A percentile compares a stretch with the other conserved stretches of the same genome.
Conservation (phyloP, 2,329 filamentous ascomycete species). For the Acrocalymma vagum region DNA sequence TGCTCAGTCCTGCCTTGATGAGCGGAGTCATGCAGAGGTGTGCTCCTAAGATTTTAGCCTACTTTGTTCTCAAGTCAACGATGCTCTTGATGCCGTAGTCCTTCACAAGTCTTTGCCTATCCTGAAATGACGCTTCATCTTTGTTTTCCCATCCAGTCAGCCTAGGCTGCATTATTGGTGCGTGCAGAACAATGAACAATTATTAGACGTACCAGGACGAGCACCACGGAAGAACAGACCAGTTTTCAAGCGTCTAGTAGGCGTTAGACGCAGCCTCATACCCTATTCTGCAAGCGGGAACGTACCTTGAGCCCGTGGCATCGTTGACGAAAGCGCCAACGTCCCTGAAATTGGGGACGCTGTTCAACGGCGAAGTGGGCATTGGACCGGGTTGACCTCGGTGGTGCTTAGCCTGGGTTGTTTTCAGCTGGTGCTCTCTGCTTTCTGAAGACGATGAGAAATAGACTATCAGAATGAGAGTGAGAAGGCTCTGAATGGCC, state of each 20-base stretch:
- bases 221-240: slow-evolving; percentile 44
- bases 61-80: slow-evolving; percentile 82
- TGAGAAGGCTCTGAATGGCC: too few species aligned
- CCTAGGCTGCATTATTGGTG: slow-evolving; percentile 6
- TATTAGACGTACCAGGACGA: slow-evolving; percentile 39
- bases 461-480: too few species aligned
- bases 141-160: too few species aligned
- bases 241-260: slow-evolving; percentile 30
- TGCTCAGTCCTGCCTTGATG: slow-evolving; percentile 80
- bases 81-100: slow-evolving; percentile 74
- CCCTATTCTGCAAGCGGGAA: background rate
- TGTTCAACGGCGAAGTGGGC: slow-evolving; percentile 36
- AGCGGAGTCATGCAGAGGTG: too few species aligned
- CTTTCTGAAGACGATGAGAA: too few species aligned
- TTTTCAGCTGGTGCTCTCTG: too few species aligned
- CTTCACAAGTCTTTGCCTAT: slow-evolving; percentile 67
- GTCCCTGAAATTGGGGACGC: slow-evolving; percentile 48
- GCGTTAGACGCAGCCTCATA: slow-evolving; percentile 10
- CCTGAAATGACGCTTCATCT: slow-evolving; percentile 76
- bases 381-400: slow-evolving; percentile 3
- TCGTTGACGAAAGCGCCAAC: slow-evolving; percentile 41
- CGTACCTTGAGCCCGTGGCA: slow-evolving; percentile 24
- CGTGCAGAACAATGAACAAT: background rate
- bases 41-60: slow-evolving; percentile 25
- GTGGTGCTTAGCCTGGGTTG: slow-evolving; percentile 2